Conservation (phyloP, 768 basidiomycete genomes). For the Leucocoprinus leucothites region DNA sequence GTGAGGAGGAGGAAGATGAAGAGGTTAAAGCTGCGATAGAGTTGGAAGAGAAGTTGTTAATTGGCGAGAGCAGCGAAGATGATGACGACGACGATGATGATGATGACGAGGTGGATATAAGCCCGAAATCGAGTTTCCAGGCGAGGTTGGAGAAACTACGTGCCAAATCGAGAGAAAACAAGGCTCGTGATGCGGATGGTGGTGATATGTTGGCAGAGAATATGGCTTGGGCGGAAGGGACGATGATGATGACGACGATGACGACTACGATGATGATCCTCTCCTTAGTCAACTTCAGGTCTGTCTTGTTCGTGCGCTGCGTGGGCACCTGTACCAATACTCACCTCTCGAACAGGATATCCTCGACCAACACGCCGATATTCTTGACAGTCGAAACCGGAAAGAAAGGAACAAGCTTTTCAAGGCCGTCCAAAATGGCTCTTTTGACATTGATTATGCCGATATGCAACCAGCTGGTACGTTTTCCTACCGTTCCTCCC, state of each 20-base stretch:
- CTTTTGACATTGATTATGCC: slow-evolving; percentile 29
- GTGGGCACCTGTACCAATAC: neutral
- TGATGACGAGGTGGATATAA: slow-evolving; percentile 31
- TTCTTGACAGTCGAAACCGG: slow-evolving; percentile 36
- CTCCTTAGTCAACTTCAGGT: slow-evolving; percentile 57
- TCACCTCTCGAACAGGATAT: neutral
- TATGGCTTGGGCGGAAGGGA: slow-evolving; percentile 42
- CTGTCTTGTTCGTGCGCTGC: slow-evolving; percentile 13
- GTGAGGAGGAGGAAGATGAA: slow-evolving; percentile 33
- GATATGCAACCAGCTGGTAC: slow-evolving; percentile 47
- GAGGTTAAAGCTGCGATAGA: slow-evolving; percentile 38
- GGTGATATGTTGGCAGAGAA: slow-evolving; percentile 26
- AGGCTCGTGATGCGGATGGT: slow-evolving; percentile 25
- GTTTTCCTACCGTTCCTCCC: slow-evolving; percentile 17
- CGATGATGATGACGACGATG: slow-evolving; percentile 27
- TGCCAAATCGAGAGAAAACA: slow-evolving; percentile 23
- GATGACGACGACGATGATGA: slow-evolving; percentile 33
- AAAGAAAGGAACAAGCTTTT: slow-evolving; percentile 57
- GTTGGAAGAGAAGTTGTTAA: slow-evolving; percentile 44
- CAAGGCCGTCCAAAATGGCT: slow-evolving; percentile 56
- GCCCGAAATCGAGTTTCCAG: slow-evolving; percentile 43
- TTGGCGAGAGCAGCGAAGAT: slow-evolving; percentile 27
- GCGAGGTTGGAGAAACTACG: slow-evolving; percentile 40
- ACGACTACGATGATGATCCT: slow-evolving; percentile 35
- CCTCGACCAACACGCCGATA: neutral